These are phyloP conservation scores for Solanum habrochaites DNA, from an alignment of 257 asterid species.

Conservation along the genomic window DNA sequence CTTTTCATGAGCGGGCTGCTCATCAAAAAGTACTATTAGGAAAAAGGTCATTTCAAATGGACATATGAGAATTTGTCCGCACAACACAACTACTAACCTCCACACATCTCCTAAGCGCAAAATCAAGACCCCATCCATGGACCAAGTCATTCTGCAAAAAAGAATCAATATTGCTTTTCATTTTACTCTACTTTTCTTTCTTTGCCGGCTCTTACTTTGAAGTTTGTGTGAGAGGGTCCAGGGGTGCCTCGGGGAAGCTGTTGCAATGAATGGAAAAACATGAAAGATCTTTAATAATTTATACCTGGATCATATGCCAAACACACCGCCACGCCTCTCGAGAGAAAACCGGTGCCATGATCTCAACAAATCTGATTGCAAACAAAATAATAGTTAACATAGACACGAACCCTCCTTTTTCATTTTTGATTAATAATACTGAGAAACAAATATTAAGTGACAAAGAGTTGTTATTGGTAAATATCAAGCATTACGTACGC, in stretches of 20 bases:
- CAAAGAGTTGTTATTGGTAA: neutral
- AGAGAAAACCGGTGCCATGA: slow-evolving; percentile 97
- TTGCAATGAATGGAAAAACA: neutral
- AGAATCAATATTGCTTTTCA: neutral
- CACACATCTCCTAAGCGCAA: slow-evolving; percentile 86
- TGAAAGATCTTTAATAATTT: neutral
- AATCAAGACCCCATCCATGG: slow-evolving; percentile 99
- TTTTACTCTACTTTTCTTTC: neutral
- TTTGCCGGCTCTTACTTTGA: neutral
- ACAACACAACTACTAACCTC: slow-evolving; percentile 35
- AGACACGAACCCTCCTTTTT: neutral
- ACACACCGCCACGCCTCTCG: slow-evolving; percentile 95
- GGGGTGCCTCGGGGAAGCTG: neutral
- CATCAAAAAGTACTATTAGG: neutral
- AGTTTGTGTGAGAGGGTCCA: neutral
- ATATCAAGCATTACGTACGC: slow-evolving; percentile 41
- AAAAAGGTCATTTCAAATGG: neutral
- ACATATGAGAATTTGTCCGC: neutral
- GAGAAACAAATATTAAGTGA: neutral
- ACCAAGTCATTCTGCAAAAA: slow-evolving; percentile 78
- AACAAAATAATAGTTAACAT: neutral
- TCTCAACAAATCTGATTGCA: slow-evolving; percentile 74
- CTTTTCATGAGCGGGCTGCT: slow-evolving; percentile 87
- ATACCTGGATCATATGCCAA: slow-evolving; percentile 96
- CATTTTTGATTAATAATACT: neutral